Evolutionary conservation across 2,329 filamentous ascomycete genomes (phyloP).

Genomic region (Hypoxylon sp.): DNA sequence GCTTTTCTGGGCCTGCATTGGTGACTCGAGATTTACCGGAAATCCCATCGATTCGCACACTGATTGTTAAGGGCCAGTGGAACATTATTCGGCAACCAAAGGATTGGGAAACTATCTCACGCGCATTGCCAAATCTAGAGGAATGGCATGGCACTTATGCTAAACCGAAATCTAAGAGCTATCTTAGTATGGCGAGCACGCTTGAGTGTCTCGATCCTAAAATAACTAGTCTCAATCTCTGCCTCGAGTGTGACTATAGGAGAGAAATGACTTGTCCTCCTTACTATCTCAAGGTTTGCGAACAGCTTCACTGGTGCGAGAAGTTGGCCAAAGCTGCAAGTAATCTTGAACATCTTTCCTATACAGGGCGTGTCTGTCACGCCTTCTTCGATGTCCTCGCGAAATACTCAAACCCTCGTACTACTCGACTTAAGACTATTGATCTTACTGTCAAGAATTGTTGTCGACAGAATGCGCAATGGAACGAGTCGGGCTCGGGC

Average conservation of each 20-base stretch:
- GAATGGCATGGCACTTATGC: slow-evolving; percentile 76
- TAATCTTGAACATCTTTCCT: slow-evolving; percentile 76
- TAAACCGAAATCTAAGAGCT: slow-evolving; percentile 81
- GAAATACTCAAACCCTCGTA: slow-evolving; percentile 63
- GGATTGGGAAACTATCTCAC: slow-evolving; percentile 74
- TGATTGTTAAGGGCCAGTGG: slow-evolving; percentile 83
- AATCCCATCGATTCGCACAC: slow-evolving; percentile 72
- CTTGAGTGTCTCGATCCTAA: slow-evolving; percentile 70
- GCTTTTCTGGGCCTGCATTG: slow-evolving; percentile 45
- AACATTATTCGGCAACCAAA: slow-evolving; percentile 76
- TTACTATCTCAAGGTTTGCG: slow-evolving; percentile 73
- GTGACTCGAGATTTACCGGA: slow-evolving; percentile 58
- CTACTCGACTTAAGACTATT: slow-evolving; percentile 72
- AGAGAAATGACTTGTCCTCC: slow-evolving; percentile 73
- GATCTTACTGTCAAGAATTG: slow-evolving; percentile 83
- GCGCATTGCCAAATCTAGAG: slow-evolving; percentile 75
- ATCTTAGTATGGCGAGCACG: slow-evolving; percentile 76
- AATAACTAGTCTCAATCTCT: slow-evolving; percentile 75
- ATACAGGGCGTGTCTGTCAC: slow-evolving; percentile 80
- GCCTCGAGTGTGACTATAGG: slow-evolving; percentile 79
- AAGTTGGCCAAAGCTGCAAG: slow-evolving; percentile 73
- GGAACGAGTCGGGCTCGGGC: slow-evolving; percentile 76
- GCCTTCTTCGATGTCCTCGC: slow-evolving; percentile 75
- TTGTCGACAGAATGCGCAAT: slow-evolving; percentile 70
- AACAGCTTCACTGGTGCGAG: slow-evolving; percentile 75